Percentiles rank a stretch among this genome's conserved stretches.
Evolutionary conservation across 768 basidiomycete species (phyloP).

Genomic region (Cyclocybe cylindracea): DNA sequence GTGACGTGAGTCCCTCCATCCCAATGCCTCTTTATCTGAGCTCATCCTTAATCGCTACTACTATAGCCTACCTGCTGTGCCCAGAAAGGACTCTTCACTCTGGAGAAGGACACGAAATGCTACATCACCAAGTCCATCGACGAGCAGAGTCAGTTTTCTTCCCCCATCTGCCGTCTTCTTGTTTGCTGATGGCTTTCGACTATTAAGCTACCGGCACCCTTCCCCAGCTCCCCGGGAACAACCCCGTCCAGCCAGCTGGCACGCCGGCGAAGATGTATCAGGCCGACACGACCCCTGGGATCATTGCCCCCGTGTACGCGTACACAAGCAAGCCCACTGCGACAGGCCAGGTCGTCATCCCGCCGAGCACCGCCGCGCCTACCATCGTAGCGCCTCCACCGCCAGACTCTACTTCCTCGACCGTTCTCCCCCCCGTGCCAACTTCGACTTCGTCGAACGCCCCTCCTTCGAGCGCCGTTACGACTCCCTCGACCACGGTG

Average conservation of each 20-base stretch:
- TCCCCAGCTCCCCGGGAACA: conserved; percentile 39
- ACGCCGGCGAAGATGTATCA: conserved; percentile 18
- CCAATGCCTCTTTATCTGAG: not conserved
- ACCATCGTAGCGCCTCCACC: too few relatives aligned
- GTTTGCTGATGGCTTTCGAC: conserved; percentile 1
- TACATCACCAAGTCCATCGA: conserved; percentile 36
- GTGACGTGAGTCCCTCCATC: conserved; percentile 25
- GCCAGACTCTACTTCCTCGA: too few relatives aligned
- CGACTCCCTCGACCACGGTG: too few relatives aligned
- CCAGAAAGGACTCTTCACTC: conserved; percentile 34
- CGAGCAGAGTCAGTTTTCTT: conserved; percentile 31
- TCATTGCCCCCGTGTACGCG: conserved; percentile 36
- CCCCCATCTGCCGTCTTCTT: not conserved
- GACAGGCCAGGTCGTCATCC: not conserved
- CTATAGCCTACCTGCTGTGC: conserved; percentile 32
- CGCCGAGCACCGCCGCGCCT: too few relatives aligned
- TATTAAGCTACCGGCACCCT: conserved; percentile 36
- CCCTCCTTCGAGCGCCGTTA: too few relatives aligned
- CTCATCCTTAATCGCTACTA: not conserved
- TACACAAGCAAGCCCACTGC: conserved; percentile 29
- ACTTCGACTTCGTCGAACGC: too few relatives aligned
- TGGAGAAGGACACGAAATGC: conserved; percentile 30
- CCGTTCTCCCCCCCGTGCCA: too few relatives aligned
- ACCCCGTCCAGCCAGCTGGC: conserved; percentile 34
- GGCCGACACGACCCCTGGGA: conserved; percentile 24